Conservation (phyloP, 345 rosid species). For the Citropsis articulata region DNA sequence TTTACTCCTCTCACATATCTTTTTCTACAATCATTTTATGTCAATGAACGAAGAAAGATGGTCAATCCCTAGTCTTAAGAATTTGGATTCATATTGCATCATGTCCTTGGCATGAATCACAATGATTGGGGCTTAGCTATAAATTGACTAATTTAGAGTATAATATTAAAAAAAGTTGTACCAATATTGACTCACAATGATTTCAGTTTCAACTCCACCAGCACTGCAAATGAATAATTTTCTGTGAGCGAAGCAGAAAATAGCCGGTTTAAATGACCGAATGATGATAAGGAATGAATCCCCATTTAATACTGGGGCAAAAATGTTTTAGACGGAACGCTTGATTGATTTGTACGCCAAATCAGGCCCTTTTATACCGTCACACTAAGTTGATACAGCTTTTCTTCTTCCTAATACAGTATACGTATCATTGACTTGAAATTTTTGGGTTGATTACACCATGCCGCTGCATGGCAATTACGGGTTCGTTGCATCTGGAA, state of each 20-base stretch:
- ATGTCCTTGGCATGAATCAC: neutral
- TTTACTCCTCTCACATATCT: neutral
- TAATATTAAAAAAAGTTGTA: neutral
- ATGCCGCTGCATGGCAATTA: constrained; percentile 83
- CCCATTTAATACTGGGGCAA: constrained; percentile 10
- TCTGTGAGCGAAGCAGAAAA: neutral
- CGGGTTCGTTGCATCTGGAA: constrained; percentile 68
- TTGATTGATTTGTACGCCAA: constrained; percentile 7
- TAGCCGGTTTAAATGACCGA: constrained; percentile 6
- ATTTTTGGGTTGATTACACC: constrained; percentile 29
- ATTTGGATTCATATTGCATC: neutral
- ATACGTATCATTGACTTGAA: neutral
- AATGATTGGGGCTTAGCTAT: neutral
- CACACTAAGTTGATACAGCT: neutral
- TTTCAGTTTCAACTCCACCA: neutral
- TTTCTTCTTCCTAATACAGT: neutral
- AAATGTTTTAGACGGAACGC: constrained; percentile 2
- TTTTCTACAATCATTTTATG: neutral
- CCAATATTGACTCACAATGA: neutral
- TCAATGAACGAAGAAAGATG: neutral
- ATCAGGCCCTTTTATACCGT: constrained; percentile 7
- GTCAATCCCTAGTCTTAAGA: neutral
- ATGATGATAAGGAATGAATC: constrained; percentile 16
- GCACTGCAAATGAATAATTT: neutral
- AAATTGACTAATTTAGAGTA: neutral